phyloP scores from a whole-genome alignment of 306 rosid genomes.

The barrel medic (Medicago truncatula) region MtrunA17r5.0-ANR NC_053045.1:57154501-57155000 shows the following conservation, averaged over 20 bases:
- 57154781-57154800: not conserved
- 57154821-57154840: not conserved
- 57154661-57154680: not conserved
- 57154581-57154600: not conserved
- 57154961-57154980: not conserved
- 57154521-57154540: conserved; percentile 82
- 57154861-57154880: not conserved
- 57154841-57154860: not conserved
- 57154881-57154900: not conserved
- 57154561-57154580: not conserved
- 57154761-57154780: not conserved
- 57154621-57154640: not conserved
- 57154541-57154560: conserved; percentile 63
- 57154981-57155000: not conserved
- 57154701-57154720: not conserved
- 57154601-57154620: not conserved
- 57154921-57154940: not conserved
- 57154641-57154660: not conserved
- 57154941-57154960: not conserved
- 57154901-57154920: not conserved
- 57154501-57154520: conserved; percentile 92
- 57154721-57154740: not conserved
- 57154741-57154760: not conserved
- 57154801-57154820: not conserved
- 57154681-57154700: not conserved